Base-by-base conservation (phyloP, 2,329 filamentous ascomycete genomes). In the Botrytis byssoidea region DNA sequence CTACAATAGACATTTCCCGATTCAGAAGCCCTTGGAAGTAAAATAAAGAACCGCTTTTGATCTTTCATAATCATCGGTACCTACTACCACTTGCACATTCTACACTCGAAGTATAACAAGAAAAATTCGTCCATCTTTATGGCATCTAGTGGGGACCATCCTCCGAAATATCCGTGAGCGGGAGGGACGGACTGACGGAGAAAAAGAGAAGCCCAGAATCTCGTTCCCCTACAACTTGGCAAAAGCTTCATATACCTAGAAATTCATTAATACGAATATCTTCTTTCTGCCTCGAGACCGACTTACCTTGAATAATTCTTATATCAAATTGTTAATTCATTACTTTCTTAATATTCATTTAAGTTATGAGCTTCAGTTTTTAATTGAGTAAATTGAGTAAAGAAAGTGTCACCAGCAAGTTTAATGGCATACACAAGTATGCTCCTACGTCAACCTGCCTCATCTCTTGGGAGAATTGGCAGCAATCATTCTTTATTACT, bases 401-500 rank as follows among this genome's bases (percentile, higher is more conserved):
- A 65, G 40, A 42, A 42, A 20, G 18, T 29, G 25, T 68, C 48
- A 40, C 65, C 46, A 55, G 35, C 51, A 42, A 68, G 25, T 57
- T 37, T 71, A 55, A 37, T 29, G 44, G 20, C n/a, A 69, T 60
- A 48, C 59, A 46, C 37, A 70, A 70, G 37, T 73, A 79, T 79
- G 78, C 75, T 79, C 48, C 68, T 73, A 70, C 78, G 75, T 71
- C 75, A 73, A 57, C 74, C 76, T 46, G 67, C 74, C n/a, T 60
- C 70, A 74, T 75, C 71, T 70, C 60, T 78, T 72, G 70, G 74
- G 74, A 77, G 76, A 37, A 70, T 74, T 55, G 72, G 75, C 37
- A 16, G 51, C 40, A 72, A 59, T 32, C 32, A 51, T 37, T 72
- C 70, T 14, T 46, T 57, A 32, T 44, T 72, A 67, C 46, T 72